Conservation (phyloP, 148 eudicot genomes). For the Silene uniflora region DNA sequence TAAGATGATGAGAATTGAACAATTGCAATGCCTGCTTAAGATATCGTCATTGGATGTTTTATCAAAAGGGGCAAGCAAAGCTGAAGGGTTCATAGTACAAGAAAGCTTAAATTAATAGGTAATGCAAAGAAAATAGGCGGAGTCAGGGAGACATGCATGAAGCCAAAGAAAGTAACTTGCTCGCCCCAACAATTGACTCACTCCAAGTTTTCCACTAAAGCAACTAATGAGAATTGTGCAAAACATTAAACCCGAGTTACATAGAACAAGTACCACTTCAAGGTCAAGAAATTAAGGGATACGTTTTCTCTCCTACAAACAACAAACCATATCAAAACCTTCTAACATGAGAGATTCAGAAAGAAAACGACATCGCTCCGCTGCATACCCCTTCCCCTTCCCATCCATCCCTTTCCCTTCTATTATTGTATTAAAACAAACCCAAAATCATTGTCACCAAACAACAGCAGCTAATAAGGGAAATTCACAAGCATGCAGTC, state of each 20-base stretch:
- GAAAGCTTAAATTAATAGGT: background rate
- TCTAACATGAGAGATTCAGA: too few relatives aligned
- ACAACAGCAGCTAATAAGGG: background rate
- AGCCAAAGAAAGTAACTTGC: background rate
- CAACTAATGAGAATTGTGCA: background rate
- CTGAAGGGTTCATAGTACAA: background rate
- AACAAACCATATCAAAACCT: too few relatives aligned
- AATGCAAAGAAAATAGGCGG: background rate
- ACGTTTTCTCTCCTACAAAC: too few relatives aligned
- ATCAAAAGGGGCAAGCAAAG: background rate
- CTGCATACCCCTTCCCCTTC: too few relatives aligned
- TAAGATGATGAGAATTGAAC: background rate
- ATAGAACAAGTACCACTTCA: background rate
- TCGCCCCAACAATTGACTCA: background rate
- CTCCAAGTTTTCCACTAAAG: background rate
- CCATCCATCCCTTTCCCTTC: too few relatives aligned
- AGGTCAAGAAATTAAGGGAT: too few relatives aligned
- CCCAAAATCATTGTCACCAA: background rate
- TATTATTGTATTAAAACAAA: too few relatives aligned
- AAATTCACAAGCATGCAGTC: conserved; percentile 3
- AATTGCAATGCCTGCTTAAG: background rate
- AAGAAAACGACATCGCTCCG: too few relatives aligned
- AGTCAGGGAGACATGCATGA: background rate
- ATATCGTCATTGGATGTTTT: background rate
- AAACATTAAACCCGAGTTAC: background rate